phyloP scores from a whole-genome alignment of 768 basidiomycete genomes.

The Mycena olivaceomarginata region DNA sequence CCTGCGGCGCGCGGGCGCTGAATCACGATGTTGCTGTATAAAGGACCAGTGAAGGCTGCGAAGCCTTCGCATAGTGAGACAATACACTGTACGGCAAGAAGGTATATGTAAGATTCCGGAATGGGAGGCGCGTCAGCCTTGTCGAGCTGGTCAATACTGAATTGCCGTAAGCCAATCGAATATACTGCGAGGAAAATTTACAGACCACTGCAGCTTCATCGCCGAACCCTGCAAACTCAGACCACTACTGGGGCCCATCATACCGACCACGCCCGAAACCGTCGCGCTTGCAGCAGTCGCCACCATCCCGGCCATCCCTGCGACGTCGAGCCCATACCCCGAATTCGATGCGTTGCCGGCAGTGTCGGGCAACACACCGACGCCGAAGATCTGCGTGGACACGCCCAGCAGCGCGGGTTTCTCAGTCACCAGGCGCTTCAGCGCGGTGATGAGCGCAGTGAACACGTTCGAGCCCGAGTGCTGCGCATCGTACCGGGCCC shows the following conservation, averaged over 20 bases:
- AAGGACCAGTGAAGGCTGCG: slow-evolving; percentile 80
- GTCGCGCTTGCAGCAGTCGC: slow-evolving; percentile 90
- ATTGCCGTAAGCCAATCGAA: slow-evolving; percentile 24
- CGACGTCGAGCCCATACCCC: slow-evolving; percentile 77
- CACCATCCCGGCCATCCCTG: slow-evolving; percentile 87
- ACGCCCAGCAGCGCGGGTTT: slow-evolving; percentile 91
- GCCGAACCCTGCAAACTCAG: slow-evolving; percentile 83
- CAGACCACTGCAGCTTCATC: slow-evolving; percentile 95
- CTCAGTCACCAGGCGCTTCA: slow-evolving; percentile 93
- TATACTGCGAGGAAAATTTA: slow-evolving; percentile 26
- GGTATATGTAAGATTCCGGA: slow-evolving; percentile 95
- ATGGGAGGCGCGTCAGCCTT: slow-evolving; percentile 96
- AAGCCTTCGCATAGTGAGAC: slow-evolving; percentile 92
- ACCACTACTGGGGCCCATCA: slow-evolving; percentile 84
- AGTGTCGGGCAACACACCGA: slow-evolving; percentile 73
- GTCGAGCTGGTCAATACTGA: slow-evolving; percentile 97
- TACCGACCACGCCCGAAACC: slow-evolving; percentile 89
- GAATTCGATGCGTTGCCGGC: slow-evolving; percentile 56
- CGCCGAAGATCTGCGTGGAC: slow-evolving; percentile 86
- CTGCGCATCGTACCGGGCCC: slow-evolving; percentile 84
- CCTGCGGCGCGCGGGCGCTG: slow-evolving; percentile 79
- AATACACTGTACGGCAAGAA: slow-evolving; percentile 93
- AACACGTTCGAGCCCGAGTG: slow-evolving; percentile 82
- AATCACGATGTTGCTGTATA: slow-evolving; percentile 84
- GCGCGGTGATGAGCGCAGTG: slow-evolving; percentile 83